Base-by-base conservation (phyloP, 2,329 filamentous ascomycete genomes). In the Pseudogymnoascus sp. region DNA sequence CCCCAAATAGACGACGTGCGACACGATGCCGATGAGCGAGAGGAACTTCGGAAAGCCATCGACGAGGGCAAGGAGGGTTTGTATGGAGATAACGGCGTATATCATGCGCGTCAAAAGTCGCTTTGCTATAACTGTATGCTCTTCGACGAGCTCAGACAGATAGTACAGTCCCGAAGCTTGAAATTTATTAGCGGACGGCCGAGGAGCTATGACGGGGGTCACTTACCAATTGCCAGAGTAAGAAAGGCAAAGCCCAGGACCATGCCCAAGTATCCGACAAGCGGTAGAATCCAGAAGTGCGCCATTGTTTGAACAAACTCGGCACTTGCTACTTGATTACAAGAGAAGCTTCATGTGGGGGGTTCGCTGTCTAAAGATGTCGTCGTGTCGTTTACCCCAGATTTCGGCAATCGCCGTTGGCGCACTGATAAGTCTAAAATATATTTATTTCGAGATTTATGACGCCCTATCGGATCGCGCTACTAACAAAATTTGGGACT, bases 101-200 rank as follows among this genome's bases (percentile, higher is more conserved):
- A 97, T 97, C 62, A 97, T 80, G 42, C 85, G 87, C 35, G 84
- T 89, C 60, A 99, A 81, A n/a, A 97, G 79, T 63, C 88, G 90
- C 74, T 96, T 96, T 10, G 92, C 90, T 65, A 96, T 77, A 9
- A 97, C 93, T 3, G 93, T 97, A 73, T 99, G 93, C 75, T 99
- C 94, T 77, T 99, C 94, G 65, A 99, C 94, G 12, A 97, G 86
- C 75, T 99, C 94, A 25, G 93, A 97, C 61, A 99, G 88, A 75
- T 99, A 99, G 79, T 99, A 99, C 27, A 99, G 86, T 38, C 94
- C 94, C n/a, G 92, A 97, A 39, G 94, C 94, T 91, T 71, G 58
- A 64, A 7, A 5, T 59, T 15, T 44, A 38, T 59, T 31, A 63
- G 29, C 58, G 44, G 61, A 63, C 13, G 15, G 38, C 48, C 31